These are phyloP conservation scores for Beverwykella pulmonaria DNA, from an alignment of 495 filamentous ascomycete species.

Conservation along the genomic window DNA sequence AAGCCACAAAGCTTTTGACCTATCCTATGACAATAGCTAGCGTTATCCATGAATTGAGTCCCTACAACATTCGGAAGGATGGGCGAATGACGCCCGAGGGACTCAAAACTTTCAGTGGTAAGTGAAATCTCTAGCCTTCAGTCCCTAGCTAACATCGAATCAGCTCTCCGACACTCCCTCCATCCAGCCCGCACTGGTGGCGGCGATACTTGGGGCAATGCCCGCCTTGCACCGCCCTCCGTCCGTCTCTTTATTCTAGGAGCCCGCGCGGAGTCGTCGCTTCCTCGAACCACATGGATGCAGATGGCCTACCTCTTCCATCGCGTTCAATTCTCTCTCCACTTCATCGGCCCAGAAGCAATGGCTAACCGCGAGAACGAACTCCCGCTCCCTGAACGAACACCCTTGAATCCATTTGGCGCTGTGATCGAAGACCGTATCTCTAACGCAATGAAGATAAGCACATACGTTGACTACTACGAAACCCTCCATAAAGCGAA, in stretches of 20 bases:
- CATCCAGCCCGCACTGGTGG: slow-evolving; percentile 83
- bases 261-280: slow-evolving; percentile 91
- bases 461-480: slow-evolving; percentile 96
- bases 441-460: slow-evolving; percentile 85
- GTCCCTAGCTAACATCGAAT: slow-evolving; percentile 24
- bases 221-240: slow-evolving; percentile 80
- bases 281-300: slow-evolving; percentile 90
- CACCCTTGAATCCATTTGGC: slow-evolving; percentile 84
- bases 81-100: slow-evolving; percentile 82
- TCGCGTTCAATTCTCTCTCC: slow-evolving; percentile 72
- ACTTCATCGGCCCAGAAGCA: slow-evolving; percentile 94
- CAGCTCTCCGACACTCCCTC: slow-evolving; percentile 88
- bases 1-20: slow-evolving; percentile 88
- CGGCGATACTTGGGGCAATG: slow-evolving; percentile 71
- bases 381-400: slow-evolving; percentile 84
- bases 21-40: slow-evolving; percentile 92
- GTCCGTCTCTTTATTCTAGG: slow-evolving; percentile 92
- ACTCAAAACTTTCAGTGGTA: slow-evolving; percentile 88
- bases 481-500: slow-evolving; percentile 90
- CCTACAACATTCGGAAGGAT: slow-evolving; percentile 73
- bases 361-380: slow-evolving; percentile 89
- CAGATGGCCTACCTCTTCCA: slow-evolving; percentile 92
- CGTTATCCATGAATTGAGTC: slow-evolving; percentile 89
- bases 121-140: slow-evolving; percentile 38
- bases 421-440: slow-evolving; percentile 88